A percentile compares a stretch with the other conserved stretches of the same genome.
Evolutionary conservation across 495 filamentous ascomycete genomes (phyloP).

Genomic region (Hyaloscypha bicolor): DNA sequence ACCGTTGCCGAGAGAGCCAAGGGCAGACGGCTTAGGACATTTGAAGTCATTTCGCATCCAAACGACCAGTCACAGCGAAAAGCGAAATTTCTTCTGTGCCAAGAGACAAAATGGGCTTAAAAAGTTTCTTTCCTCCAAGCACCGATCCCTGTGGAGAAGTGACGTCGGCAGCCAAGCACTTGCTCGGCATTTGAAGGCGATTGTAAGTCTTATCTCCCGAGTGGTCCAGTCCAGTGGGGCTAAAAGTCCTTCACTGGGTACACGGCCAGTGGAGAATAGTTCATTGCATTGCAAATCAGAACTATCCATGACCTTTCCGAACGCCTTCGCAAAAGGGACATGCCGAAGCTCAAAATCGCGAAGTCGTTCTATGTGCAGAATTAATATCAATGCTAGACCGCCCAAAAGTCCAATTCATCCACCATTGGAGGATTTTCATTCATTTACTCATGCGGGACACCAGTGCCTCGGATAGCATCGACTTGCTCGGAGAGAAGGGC

Average conservation of each 20-base stretch:
- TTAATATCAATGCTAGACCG: constrained; percentile 13
- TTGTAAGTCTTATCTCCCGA: background rate
- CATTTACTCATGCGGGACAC: background rate
- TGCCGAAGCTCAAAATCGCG: background rate
- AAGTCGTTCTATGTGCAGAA: background rate
- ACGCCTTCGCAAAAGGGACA: background rate
- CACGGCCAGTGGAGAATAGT: background rate
- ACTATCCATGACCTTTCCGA: constrained; percentile 17
- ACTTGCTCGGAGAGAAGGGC: constrained; percentile 40
- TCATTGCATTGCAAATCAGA: constrained; percentile 1
- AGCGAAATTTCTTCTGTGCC: too few species aligned
- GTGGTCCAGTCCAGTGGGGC: background rate
- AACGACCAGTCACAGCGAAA: too few species aligned
- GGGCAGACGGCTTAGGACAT: too few species aligned
- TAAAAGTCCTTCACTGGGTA: background rate
- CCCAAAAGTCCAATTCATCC: background rate
- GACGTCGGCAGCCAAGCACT: background rate
- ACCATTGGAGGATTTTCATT: background rate
- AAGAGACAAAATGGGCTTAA: too few species aligned
- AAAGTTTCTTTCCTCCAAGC: too few species aligned
- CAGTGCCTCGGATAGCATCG: constrained; percentile 35
- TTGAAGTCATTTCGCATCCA: too few species aligned
- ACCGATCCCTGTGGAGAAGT: too few species aligned
- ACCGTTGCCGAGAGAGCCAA: too few species aligned
- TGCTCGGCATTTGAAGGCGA: background rate